A percentile compares a stretch with the other conserved stretches of the same genome.
Conservation (phyloP, 805 yeast species). For the Zygotorulaspora florentina region DNA sequence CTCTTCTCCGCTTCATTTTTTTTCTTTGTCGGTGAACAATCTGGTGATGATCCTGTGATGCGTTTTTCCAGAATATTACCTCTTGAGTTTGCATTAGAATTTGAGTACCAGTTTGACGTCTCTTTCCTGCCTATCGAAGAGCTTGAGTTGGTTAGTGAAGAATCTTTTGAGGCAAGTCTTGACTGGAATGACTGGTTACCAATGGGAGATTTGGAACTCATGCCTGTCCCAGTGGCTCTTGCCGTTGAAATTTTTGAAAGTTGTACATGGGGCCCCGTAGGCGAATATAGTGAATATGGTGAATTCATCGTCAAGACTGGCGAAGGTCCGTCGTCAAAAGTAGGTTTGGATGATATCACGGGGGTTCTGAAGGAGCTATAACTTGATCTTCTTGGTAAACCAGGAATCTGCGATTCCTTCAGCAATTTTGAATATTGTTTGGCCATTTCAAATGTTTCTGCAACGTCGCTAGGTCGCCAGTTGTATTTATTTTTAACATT, state of each 20-base stretch:
- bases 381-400: conserved; percentile 18
- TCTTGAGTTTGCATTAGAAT: background rate
- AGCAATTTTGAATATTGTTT: conserved; percentile 37
- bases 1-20: background rate
- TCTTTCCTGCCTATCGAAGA: conserved; percentile 8
- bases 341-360: conserved; percentile 20
- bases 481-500: conserved; percentile 51
- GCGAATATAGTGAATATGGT: conserved; percentile 19
- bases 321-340: conserved; percentile 31
- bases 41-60: conserved; percentile 8
- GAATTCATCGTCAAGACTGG: conserved; percentile 27
- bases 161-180: conserved; percentile 13
- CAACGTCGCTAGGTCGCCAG: conserved; percentile 61
- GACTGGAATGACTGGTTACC: conserved; percentile 19
- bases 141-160: conserved; percentile 9
- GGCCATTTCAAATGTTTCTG: conserved; percentile 50
- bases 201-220: conserved; percentile 15
- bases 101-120: conserved; percentile 1
- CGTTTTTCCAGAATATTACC: conserved; percentile 3
- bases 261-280: conserved; percentile 15
- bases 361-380: conserved; percentile 28
- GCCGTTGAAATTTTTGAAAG: conserved; percentile 25
- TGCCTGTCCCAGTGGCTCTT: conserved; percentile 20
- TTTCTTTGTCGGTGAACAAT: conserved; percentile 10
- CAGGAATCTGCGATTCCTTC: conserved; percentile 19